Conservation (phyloP, 257 asterid species). For the Solanum etuberosum region DNA sequence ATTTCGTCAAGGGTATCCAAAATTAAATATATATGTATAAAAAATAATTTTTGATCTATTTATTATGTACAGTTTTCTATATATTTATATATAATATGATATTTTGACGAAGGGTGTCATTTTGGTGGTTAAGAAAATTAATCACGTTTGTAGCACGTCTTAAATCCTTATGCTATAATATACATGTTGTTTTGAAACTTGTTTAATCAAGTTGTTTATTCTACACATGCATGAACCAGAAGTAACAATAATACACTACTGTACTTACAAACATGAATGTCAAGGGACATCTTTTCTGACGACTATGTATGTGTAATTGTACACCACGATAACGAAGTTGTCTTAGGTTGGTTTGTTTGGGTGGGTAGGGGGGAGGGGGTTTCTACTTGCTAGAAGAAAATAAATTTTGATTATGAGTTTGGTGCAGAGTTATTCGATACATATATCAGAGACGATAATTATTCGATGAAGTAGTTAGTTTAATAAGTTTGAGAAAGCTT, state of each 20-base stretch:
- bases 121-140: background rate
- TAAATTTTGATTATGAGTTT: background rate
- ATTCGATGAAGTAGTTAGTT: background rate
- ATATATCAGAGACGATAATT: background rate
- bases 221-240: background rate
- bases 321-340: background rate
- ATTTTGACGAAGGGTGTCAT: background rate
- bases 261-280: background rate
- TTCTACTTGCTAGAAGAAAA: background rate
- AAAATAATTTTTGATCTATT: too few relatives aligned
- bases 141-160: background rate
- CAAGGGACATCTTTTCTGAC: background rate
- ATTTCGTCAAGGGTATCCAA: too few relatives aligned
- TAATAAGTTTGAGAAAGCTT: background rate
- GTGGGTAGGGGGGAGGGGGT: background rate
- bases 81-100: too few relatives aligned
- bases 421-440: background rate
- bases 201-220: background rate
- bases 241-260: background rate
- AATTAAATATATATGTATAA: too few relatives aligned
- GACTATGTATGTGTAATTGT: background rate
- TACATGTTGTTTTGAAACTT: background rate
- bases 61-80: too few relatives aligned
- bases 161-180: background rate
- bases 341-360: background rate